These are phyloP conservation scores for Neocucurbitaria cava DNA, from an alignment of 2,329 filamentous ascomycete genomes.

Conservation along the genomic window DNA sequence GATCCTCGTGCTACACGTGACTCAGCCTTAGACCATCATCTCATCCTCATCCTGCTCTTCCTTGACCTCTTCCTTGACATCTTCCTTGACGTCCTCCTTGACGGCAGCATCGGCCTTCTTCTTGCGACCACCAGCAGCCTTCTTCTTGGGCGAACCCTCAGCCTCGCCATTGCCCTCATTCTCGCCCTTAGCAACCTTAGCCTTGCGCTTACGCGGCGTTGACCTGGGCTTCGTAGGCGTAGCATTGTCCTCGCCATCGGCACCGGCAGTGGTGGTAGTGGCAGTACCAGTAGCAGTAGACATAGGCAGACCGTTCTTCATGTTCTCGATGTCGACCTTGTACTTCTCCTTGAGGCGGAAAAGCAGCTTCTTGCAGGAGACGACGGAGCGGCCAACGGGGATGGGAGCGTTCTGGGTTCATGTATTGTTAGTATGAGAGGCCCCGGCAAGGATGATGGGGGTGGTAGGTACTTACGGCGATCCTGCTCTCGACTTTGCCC, in stretches of 20 bases:
- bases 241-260: conserved; percentile 1
- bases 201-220: conserved; percentile 27
- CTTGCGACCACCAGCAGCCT: conserved; percentile 15
- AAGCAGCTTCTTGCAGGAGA: conserved; percentile 36
- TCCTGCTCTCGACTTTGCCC: conserved; percentile 23
- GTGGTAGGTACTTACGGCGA: conserved; percentile 10
- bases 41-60: not conserved
- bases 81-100: conserved; percentile 14
- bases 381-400: conserved; percentile 27
- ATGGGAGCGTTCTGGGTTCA: conserved; percentile 25
- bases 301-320: conserved; percentile 17
- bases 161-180: not conserved
- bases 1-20: not conserved
- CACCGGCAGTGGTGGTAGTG: too few relatives aligned
- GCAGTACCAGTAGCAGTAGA: not conserved
- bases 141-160: conserved; percentile 22
- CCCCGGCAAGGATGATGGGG: not conserved
- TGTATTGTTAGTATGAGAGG: conserved; percentile 5
- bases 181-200: conserved; percentile 11
- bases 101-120: conserved; percentile 15
- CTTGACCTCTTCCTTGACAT: conserved; percentile 11
- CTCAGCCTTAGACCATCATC: not conserved
- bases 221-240: conserved; percentile 12
- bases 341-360: conserved; percentile 31
- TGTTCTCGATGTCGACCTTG: conserved; percentile 32